phyloP scores from a whole-genome alignment of 2,329 filamentous ascomycete genomes.

The Colletotrichum euphorbiae region DNA sequence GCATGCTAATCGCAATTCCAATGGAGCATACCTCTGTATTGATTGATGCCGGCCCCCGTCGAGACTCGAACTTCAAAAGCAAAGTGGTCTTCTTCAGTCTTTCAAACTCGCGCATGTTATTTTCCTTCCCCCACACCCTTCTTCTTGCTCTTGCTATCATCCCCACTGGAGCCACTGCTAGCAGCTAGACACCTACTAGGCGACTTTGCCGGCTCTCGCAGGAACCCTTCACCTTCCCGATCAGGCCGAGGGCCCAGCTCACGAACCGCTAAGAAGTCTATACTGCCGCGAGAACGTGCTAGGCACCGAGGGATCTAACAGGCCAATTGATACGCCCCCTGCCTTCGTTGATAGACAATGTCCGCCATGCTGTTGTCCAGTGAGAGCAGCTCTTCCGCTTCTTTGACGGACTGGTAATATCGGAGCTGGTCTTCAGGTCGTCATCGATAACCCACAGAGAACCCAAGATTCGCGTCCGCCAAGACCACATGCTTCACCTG shows the following conservation, averaged over 20 bases:
- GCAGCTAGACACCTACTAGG: constrained; percentile 34
- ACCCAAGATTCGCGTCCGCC: background rate
- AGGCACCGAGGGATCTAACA: constrained; percentile 40
- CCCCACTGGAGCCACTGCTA: constrained; percentile 12
- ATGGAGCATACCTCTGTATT: background rate
- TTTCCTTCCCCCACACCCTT: constrained; percentile 17
- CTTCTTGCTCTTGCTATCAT: background rate
- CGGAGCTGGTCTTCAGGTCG: constrained; percentile 34
- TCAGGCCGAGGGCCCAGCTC: constrained; percentile 15
- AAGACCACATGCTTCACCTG: constrained; percentile 20
- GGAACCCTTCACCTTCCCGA: constrained; percentile 36
- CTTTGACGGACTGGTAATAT: background rate
- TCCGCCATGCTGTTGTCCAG: constrained; percentile 20
- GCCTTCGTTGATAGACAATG: constrained; percentile 15
- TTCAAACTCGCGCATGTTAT: background rate
- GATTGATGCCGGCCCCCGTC: background rate
- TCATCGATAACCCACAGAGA: constrained; percentile 20
- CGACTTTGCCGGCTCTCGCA: constrained; percentile 29
- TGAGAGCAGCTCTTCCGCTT: constrained; percentile 9
- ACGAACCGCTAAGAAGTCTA: constrained; percentile 9
- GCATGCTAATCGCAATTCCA: constrained; percentile 2
- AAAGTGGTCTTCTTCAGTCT: constrained; percentile 3
- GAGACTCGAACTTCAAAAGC: background rate
- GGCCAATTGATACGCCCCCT: constrained; percentile 41
- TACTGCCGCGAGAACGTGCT: constrained; percentile 39